Conservation (phyloP, 2,329 filamentous ascomycete genomes). For the Claviceps quebecensis region DNA sequence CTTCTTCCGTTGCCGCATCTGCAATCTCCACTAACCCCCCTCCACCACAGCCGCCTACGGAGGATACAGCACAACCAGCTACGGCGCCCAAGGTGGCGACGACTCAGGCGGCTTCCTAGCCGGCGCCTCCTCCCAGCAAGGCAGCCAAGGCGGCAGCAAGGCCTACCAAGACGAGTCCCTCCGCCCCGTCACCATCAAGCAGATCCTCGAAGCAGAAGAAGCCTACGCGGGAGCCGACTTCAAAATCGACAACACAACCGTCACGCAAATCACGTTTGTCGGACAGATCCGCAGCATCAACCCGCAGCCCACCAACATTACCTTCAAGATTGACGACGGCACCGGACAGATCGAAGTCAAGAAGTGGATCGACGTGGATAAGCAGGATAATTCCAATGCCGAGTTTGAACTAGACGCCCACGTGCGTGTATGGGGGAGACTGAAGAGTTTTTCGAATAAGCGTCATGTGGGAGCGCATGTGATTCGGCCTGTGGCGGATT, state of each 20-base stretch:
- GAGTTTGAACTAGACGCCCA: conserved; percentile 61
- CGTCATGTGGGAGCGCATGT: conserved; percentile 67
- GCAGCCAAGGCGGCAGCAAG: conserved; percentile 39
- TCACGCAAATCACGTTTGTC: conserved; percentile 65
- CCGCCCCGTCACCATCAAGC: conserved; percentile 89
- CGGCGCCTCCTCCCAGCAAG: conserved; percentile 44
- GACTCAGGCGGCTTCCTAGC: conserved; percentile 49
- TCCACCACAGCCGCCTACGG: conserved; percentile 31
- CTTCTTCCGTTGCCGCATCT: too few species aligned
- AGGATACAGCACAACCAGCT: conserved; percentile 30
- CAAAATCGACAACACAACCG: conserved; percentile 62
- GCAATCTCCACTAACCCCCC: too few species aligned
- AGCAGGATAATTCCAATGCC: conserved; percentile 30
- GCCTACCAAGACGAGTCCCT: conserved; percentile 70
- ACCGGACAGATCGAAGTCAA: conserved; percentile 87
- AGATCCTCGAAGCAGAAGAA: conserved; percentile 72
- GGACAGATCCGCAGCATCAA: conserved; percentile 82
- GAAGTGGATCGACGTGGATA: conserved; percentile 62
- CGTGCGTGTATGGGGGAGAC: conserved; percentile 70
- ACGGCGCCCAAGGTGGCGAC: conserved; percentile 42
- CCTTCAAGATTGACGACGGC: conserved; percentile 88
- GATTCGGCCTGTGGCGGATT: conserved; percentile 66
- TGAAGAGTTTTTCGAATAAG: conserved; percentile 77
- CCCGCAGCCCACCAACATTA: conserved; percentile 79
- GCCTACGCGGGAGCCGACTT: conserved; percentile 61